These are phyloP conservation scores for Auricularia sp. DNA, from an alignment of 768 basidiomycete species.

Conservation along the genomic window DNA sequence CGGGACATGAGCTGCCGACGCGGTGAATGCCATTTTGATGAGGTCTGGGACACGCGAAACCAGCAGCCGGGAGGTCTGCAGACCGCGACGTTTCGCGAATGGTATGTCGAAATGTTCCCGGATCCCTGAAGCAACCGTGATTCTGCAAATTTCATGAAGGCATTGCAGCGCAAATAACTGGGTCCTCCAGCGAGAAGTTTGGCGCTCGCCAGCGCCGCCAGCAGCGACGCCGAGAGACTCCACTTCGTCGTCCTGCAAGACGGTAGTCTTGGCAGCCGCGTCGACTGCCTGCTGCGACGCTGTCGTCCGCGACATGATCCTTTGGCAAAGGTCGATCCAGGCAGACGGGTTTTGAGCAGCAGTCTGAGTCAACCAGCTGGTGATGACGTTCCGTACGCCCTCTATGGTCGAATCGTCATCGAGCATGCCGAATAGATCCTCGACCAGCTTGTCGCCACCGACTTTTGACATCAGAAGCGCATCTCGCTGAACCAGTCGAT, in stretches of 20 bases:
- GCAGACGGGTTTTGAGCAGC: slow-evolving; percentile 88
- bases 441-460: slow-evolving; percentile 88
- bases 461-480: slow-evolving; percentile 84
- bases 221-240: slow-evolving; percentile 72
- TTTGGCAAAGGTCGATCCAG: slow-evolving; percentile 96
- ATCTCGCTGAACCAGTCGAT: slow-evolving; percentile 94
- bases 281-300: slow-evolving; percentile 69
- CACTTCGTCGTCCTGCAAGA: slow-evolving; percentile 79
- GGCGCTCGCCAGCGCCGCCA: slow-evolving; percentile 27
- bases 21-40: slow-evolving; percentile 96
- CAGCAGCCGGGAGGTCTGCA: slow-evolving; percentile 53
- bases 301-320: slow-evolving; percentile 92
- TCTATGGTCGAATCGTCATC: slow-evolving; percentile 92
- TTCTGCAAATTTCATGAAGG: slow-evolving; percentile 76
- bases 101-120: slow-evolving; percentile 77
- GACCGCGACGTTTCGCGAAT: slow-evolving; percentile 52
- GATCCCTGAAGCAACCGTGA: slow-evolving; percentile 61
- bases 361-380: slow-evolving; percentile 91
- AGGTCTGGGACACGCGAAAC: slow-evolving; percentile 84
- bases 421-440: slow-evolving; percentile 88
- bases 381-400: slow-evolving; percentile 87
- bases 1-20: slow-evolving; percentile 91
- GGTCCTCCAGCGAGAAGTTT: slow-evolving; percentile 87
- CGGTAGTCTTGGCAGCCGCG: slow-evolving; percentile 40
- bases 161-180: slow-evolving; percentile 92